Conservation (phyloP, 306 rosid genomes). For the Alnus glutinosa region DNA sequence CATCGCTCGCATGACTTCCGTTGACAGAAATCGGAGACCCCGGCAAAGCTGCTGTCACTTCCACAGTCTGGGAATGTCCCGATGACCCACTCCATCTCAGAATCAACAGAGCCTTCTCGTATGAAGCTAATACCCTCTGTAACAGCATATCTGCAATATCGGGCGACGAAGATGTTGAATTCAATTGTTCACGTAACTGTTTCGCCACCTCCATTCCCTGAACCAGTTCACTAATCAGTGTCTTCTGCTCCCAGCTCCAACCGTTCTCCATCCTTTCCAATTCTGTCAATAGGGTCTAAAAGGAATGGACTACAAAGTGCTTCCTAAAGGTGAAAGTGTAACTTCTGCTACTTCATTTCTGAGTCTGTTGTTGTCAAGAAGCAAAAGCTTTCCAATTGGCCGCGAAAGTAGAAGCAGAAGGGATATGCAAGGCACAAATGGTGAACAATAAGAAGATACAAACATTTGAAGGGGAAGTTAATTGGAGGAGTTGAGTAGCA, state of each 20-base stretch:
- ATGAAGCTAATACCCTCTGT: conserved; percentile 62
- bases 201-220: conserved; percentile 73
- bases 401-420: conserved; percentile 24
- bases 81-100: conserved; percentile 49
- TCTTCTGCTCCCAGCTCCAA: conserved; percentile 50
- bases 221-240: conserved; percentile 55
- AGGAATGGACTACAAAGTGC: conserved; percentile 5
- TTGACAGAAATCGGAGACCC: conserved; percentile 56
- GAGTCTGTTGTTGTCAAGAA: background rate
- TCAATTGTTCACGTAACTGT: conserved; percentile 53
- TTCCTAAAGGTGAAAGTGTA: background rate
- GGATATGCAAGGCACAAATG: conserved; percentile 23
- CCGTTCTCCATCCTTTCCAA: conserved; percentile 49
- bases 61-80: conserved; percentile 26
- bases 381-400: background rate
- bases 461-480: conserved; percentile 27
- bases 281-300: background rate
- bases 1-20: conserved; percentile 57
- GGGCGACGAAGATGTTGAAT: conserved; percentile 32
- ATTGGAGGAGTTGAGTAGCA: conserved; percentile 21
- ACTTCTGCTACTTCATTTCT: conserved; percentile 18
- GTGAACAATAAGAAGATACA: conserved; percentile 29
- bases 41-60: conserved; percentile 31
- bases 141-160: conserved; percentile 46
- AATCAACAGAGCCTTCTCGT: conserved; percentile 66